Evolutionary conservation across 208 protist genomes (phyloP), one percentile per base, ranked within the genome.

Genomic region (Trypanosomatidae sp.): DNA sequence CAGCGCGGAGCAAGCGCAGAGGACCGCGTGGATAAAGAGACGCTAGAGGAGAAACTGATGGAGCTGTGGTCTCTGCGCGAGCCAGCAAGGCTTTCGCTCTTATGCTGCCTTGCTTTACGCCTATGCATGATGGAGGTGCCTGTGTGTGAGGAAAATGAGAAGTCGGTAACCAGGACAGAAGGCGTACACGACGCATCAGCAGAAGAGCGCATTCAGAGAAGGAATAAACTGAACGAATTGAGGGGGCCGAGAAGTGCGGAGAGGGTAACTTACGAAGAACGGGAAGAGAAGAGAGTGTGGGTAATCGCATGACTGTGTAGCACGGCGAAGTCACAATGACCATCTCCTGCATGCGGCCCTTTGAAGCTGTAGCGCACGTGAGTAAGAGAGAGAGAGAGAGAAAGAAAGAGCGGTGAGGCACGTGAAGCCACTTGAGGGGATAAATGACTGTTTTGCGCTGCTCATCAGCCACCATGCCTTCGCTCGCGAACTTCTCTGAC

Each of bases 211-310:
- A 62, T 39, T 33, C 8, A 36, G 58, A 43, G 33, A 10, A 22
- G 33, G 22, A 55, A 28, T 62, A 36, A 62, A 19, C 33, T 62
- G 33, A 19, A 33, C 15, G 10, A 36, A n/a, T 7, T 7, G 9
- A 59, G 3, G 55, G 19, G 28, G 52, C 52, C 52, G n/a, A n/a
- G 55, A 15, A 59, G 12, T 25, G 28, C n/a, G 5, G 12, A 33
- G 12, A 59, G n/a, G 2, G 25, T 33, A 59, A 25, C 28, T 19
- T 50, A 33, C 9, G 28, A 56, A 30, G 15, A 6, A 33, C 1
- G 12, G 33, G 6, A 44, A 65, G 13, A 65, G 74, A 56, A 68
- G 17, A 69, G 59, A 69, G 19, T 74, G n/a, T 9, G 36, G 19
- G 56, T 36, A 46, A 46, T 43, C 25, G 0, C 5, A 19, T 43